Base-by-base conservation (phyloP, 805 yeast species). In the Candida patagonica region DNA sequence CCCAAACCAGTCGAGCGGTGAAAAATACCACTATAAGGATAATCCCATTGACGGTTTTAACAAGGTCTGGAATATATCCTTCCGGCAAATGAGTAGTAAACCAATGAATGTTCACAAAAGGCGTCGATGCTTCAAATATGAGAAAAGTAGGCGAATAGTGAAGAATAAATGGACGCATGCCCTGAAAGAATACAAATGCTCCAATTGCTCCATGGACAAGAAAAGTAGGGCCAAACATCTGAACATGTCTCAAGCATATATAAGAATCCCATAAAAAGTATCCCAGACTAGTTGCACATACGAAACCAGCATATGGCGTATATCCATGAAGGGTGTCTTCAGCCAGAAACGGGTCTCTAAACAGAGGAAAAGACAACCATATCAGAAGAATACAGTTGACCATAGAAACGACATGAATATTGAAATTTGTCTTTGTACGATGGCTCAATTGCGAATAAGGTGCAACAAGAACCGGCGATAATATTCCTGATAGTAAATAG, bases 81-180 rank as follows among this genome's bases (percentile, higher is more conserved):
- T 68, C 68, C 1, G 95, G 92, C 13, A 87, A 66, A 51, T 83
- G 79, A 24, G 81, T 71, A 25, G 86, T 78, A 60, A 80, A 88
- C 96, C 96, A 92, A 60, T 92, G 85, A 56, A 84, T 59, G 61
- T 92, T 94, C 46, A 92, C 95, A 62, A 92, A 92, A 6, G 97
- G 97, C 1, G 96, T 84, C 35, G 94, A 80, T 30, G 83, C 70
- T 62, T 92, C 98, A 60, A 82, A 92, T 37, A 83, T 57, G 51
- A 92, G 68, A 57, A 88, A 92, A 16, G 79, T 76, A 1, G 95
- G 89, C 21, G 83, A 72, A 76, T 82, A 80, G 37, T 87, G 80
- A 60, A 80, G 76, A 55, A 85, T 74, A 59, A 78, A 83, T 2
- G 96, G 96, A 24, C 67, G 57, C 44, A 82, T 67, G 1, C 85